A percentile compares a stretch with the other conserved stretches of the same genome.
Evolutionary conservation across 441 rosid genomes (phyloP).

Genomic region (Viola pubescens): DNA sequence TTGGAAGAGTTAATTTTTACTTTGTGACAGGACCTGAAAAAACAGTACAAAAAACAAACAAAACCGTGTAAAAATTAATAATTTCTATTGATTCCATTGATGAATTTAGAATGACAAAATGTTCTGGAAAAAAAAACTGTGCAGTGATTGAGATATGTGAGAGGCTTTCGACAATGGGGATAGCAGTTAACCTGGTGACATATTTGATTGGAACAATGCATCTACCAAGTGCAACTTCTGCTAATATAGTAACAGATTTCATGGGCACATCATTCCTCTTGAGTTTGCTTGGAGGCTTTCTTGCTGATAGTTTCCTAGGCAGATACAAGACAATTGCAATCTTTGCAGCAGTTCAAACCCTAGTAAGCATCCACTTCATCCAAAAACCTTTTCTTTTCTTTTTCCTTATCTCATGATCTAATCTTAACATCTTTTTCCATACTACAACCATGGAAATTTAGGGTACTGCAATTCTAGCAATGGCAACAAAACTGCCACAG

Average conservation of each 20-base stretch:
- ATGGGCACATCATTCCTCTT: conserved; percentile 80
- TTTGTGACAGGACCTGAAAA: too few relatives aligned
- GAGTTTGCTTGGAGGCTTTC: conserved; percentile 80
- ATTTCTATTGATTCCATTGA: too few relatives aligned
- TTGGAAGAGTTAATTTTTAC: too few relatives aligned
- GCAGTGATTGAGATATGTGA: conserved; percentile 76
- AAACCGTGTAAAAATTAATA: too few relatives aligned
- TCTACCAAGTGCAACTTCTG: conserved; percentile 73
- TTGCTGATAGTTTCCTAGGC: conserved; percentile 86
- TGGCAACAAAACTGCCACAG: conserved; percentile 51
- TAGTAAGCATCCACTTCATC: conserved; percentile 27
- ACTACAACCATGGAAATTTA: conserved; percentile 15
- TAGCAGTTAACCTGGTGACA: conserved; percentile 89
- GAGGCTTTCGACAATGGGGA: conserved; percentile 93
- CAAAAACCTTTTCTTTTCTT: neutral
- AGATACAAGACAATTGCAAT: conserved; percentile 69
- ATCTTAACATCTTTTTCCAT: neutral
- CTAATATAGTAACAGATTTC: conserved; percentile 75
- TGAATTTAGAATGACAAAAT: too few relatives aligned
- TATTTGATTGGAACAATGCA: conserved; percentile 75
- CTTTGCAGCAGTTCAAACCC: conserved; percentile 51
- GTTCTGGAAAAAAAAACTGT: neutral
- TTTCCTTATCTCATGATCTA: neutral
- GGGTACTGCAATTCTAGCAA: conserved; percentile 69
- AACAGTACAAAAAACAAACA: too few relatives aligned